Conservation (phyloP, 2,329 filamentous ascomycete genomes). For the Grosmannia huntii region DNA sequence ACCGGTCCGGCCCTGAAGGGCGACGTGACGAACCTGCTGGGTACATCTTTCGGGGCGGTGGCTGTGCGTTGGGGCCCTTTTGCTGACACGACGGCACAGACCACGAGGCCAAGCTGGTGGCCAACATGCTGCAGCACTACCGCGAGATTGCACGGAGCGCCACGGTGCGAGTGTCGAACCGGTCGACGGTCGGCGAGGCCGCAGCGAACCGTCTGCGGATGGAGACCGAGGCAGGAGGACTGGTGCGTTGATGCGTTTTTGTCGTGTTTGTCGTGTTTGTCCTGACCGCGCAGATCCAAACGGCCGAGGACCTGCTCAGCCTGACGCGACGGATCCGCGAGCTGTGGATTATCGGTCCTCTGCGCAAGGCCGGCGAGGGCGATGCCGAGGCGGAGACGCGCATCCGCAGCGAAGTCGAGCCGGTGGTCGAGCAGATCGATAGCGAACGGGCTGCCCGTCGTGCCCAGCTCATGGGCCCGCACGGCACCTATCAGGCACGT, state of each 20-base stretch:
- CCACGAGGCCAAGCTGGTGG: conserved; percentile 30
- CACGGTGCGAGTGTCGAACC: conserved; percentile 21
- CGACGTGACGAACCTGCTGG: conserved; percentile 8
- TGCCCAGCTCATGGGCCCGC: conserved; percentile 11
- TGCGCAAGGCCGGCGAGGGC: conserved; percentile 29
- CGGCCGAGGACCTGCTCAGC: conserved; percentile 29
- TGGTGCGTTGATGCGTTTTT: not conserved
- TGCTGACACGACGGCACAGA: conserved; percentile 21
- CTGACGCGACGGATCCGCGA: conserved; percentile 36
- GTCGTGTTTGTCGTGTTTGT: not conserved
- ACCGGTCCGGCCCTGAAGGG: not conserved
- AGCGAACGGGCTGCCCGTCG: conserved; percentile 16
- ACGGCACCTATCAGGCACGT: conserved; percentile 15
- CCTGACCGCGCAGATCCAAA: conserved; percentile 21
- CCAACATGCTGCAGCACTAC: conserved; percentile 31
- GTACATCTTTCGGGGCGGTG: too few relatives aligned
- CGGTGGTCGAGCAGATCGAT: conserved; percentile 22
- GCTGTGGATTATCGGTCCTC: conserved; percentile 35
- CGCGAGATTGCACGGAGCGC: conserved; percentile 27
- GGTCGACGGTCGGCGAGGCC: conserved; percentile 23
- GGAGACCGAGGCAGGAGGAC: conserved; percentile 22
- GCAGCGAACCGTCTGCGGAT: conserved; percentile 27
- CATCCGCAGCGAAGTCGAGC: conserved; percentile 23
- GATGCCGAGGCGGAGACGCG: conserved; percentile 22
- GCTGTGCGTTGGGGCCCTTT: too few relatives aligned